phyloP scores from a whole-genome alignment of 345 rosid genomes.

The Eucalyptus erythrocorys region DNA sequence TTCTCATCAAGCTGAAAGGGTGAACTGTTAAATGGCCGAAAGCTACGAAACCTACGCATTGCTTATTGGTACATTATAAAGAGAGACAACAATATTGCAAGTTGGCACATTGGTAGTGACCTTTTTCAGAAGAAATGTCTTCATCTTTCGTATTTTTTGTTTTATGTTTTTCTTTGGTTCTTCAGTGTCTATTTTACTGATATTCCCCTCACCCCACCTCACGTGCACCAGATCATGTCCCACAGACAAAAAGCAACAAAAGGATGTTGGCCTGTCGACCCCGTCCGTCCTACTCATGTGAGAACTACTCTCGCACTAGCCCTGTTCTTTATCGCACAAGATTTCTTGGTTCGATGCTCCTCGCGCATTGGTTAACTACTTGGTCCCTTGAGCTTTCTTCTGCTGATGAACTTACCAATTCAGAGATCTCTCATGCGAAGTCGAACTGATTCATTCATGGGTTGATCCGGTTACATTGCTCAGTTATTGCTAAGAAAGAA shows the following conservation, averaged over 20 bases:
- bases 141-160: neutral
- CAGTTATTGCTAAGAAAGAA: neutral
- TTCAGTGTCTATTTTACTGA: neutral
- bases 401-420: neutral
- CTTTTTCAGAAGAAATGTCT: neutral
- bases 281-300: neutral
- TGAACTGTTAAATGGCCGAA: neutral
- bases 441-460: neutral
- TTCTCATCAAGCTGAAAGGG: neutral
- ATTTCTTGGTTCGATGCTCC: neutral
- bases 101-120: neutral
- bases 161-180: neutral
- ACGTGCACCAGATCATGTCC: neutral
- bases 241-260: neutral
- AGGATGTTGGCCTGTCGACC: neutral
- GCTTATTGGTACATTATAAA: neutral
- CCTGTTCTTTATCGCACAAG: neutral
- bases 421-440: neutral
- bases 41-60: neutral
- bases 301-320: neutral
- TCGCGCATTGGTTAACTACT: neutral
- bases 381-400: neutral
- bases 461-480: neutral
- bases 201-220: neutral
- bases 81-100: neutral